These are phyloP conservation scores for Geotrichum macrosporum DNA, from an alignment of 1,139 yeast species.

Conservation along the genomic window DNA sequence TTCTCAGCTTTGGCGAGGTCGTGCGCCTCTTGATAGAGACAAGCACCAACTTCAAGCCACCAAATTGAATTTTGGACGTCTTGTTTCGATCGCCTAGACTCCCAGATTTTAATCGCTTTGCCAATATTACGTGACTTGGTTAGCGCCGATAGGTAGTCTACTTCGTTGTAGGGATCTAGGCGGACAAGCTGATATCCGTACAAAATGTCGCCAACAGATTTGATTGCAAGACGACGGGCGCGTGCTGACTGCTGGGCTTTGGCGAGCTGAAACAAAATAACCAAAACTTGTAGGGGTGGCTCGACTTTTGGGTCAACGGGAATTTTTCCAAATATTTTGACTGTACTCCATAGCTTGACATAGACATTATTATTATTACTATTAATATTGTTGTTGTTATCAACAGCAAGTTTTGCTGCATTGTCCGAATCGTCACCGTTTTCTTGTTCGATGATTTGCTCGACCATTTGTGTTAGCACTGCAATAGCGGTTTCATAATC, in stretches of 20 bases:
- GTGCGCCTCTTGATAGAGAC: slow-evolving; percentile 32
- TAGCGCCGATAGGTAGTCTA: slow-evolving; percentile 36
- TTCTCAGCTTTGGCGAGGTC: slow-evolving; percentile 28
- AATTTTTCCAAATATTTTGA: slow-evolving; percentile 16
- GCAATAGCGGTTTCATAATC: slow-evolving; percentile 17
- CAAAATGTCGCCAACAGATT: slow-evolving; percentile 32
- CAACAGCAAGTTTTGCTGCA: too few relatives aligned
- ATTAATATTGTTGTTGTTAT: too few relatives aligned
- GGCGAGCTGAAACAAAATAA: slow-evolving; percentile 20
- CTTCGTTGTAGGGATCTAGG: slow-evolving; percentile 39
- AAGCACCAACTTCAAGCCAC: slow-evolving; percentile 38
- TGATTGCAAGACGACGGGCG: slow-evolving; percentile 25
- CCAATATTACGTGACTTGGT: slow-evolving; percentile 20
- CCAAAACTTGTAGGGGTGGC: slow-evolving; percentile 20
- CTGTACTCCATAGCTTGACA: slow-evolving; percentile 17
- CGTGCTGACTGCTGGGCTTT: slow-evolving; percentile 14
- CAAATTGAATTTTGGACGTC: slow-evolving; percentile 32
- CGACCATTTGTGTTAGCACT: slow-evolving; percentile 12
- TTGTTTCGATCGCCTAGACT: slow-evolving; percentile 28
- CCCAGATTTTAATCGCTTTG: slow-evolving; percentile 35
- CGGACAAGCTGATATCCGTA: slow-evolving; percentile 34
- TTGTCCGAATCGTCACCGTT: slow-evolving; percentile 2
- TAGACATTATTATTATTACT: too few relatives aligned
- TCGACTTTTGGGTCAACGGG: slow-evolving; percentile 7
- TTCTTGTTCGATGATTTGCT: slow-evolving; percentile 12